Conservation (phyloP, 768 basidiomycete genomes). For the Tulasnella calospora region DNA sequence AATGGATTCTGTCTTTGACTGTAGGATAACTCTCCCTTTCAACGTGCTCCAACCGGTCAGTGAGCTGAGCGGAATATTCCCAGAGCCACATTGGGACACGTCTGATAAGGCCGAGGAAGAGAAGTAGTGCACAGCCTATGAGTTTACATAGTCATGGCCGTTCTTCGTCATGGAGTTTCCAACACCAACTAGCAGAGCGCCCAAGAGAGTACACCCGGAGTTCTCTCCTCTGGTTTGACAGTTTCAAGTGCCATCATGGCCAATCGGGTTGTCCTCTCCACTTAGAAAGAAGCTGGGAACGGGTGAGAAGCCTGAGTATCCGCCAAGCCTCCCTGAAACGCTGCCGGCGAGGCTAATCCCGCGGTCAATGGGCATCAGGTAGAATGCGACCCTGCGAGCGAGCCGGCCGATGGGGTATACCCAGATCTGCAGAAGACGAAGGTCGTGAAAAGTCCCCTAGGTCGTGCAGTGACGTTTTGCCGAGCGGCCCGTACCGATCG, state of each 20-base stretch:
- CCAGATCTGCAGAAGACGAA: neutral
- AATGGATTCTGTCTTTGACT: too few relatives aligned
- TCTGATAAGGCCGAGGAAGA: too few relatives aligned
- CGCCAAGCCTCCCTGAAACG: neutral
- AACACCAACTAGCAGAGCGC: too few relatives aligned
- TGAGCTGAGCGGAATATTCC: too few relatives aligned
- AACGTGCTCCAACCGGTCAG: too few relatives aligned
- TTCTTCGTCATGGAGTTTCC: too few relatives aligned
- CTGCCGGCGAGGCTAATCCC: neutral
- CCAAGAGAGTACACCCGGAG: too few relatives aligned
- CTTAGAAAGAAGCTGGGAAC: neutral
- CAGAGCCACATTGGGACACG: too few relatives aligned
- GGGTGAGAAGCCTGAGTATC: neutral
- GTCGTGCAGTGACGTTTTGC: neutral
- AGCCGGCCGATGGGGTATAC: neutral
- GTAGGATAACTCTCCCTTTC: too few relatives aligned
- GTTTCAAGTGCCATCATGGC: neutral
- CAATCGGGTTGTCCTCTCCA: neutral
- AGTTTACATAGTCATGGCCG: too few relatives aligned
- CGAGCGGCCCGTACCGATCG: neutral
- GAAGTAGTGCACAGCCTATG: too few relatives aligned
- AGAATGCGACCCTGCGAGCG: neutral
- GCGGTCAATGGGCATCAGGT: neutral
- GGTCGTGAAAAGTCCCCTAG: neutral
- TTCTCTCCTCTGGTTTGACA: too few relatives aligned